Conservation (phyloP, 1,284 basidiomycete genomes). For the Mycena citricolor region DNA sequence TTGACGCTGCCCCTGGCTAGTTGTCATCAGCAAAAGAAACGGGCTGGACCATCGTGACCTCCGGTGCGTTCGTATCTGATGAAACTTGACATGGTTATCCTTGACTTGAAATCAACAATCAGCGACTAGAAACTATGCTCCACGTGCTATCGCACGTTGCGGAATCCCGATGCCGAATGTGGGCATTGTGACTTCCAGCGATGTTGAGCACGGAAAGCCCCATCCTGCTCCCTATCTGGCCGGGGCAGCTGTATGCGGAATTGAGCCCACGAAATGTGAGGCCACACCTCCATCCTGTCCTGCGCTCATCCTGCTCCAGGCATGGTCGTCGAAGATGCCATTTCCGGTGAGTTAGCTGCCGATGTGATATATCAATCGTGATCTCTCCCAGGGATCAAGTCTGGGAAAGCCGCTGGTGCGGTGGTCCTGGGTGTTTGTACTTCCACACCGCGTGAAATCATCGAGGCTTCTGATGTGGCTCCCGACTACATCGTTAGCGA, state of each 20-base stretch:
- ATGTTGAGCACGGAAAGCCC: slow-evolving; percentile 76
- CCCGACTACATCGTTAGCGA: slow-evolving; percentile 57
- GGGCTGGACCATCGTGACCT: slow-evolving; percentile 79
- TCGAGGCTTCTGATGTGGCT: slow-evolving; percentile 46
- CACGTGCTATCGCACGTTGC: slow-evolving; percentile 59
- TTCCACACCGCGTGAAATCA: slow-evolving; percentile 59
- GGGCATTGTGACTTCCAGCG: slow-evolving; percentile 71
- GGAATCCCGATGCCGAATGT: slow-evolving; percentile 53
- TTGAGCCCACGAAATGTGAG: slow-evolving; percentile 54
- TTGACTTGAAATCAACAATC: slow-evolving; percentile 8
- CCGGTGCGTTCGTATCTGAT: slow-evolving; percentile 42
- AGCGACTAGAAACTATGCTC: slow-evolving; percentile 71
- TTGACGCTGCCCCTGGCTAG: slow-evolving; percentile 26
- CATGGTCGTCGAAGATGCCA: slow-evolving; percentile 83
- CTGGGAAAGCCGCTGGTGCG: slow-evolving; percentile 75
- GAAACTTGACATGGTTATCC: slow-evolving; percentile 4
- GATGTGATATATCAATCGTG: not conserved
- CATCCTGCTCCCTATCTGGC: slow-evolving; percentile 78
- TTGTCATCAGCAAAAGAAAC: slow-evolving; percentile 31
- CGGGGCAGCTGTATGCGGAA: slow-evolving; percentile 53
- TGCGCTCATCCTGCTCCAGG: slow-evolving; percentile 39
- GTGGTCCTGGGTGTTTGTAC: slow-evolving; percentile 79
- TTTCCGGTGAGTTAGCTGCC: slow-evolving; percentile 49
- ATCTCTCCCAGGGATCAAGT: slow-evolving; percentile 39
- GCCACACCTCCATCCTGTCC: slow-evolving; percentile 5